phyloP scores from a whole-genome alignment of 2,329 filamentous ascomycete species.

The Penicillium sp. region DNA sequence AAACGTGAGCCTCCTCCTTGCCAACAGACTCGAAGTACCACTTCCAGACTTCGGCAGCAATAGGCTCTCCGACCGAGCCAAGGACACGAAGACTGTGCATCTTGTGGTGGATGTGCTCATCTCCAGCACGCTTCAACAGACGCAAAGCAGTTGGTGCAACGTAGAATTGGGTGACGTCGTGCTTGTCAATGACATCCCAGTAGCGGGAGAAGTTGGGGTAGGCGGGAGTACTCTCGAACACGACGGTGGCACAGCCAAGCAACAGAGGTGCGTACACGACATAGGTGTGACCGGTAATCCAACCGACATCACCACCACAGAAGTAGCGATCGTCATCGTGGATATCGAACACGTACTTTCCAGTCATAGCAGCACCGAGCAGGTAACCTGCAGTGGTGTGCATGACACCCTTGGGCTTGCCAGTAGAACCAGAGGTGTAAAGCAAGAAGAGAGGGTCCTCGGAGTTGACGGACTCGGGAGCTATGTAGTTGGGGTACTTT shows the following conservation, averaged over 20 bases:
- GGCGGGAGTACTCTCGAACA: slow-evolving; percentile 95
- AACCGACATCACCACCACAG: slow-evolving; percentile 96
- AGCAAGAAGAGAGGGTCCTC: slow-evolving; percentile 97
- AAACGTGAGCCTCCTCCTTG: slow-evolving; percentile 86
- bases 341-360: slow-evolving; percentile 98
- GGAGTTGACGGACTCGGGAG: slow-evolving; percentile 82
- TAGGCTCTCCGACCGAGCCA: slow-evolving; percentile 94
- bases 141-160: slow-evolving; percentile 92
- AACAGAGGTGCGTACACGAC: slow-evolving; percentile 94
- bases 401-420: slow-evolving; percentile 98
- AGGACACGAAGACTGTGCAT: slow-evolving; percentile 88
- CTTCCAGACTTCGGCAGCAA: slow-evolving; percentile 97
- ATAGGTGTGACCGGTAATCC: slow-evolving; percentile 98
- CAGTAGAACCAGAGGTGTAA: slow-evolving; percentile 96
- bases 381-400: slow-evolving; percentile 95
- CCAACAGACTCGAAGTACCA: slow-evolving; percentile 98
- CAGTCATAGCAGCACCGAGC: slow-evolving; percentile 86
- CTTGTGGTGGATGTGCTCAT: slow-evolving; percentile 82
- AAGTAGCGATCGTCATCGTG: slow-evolving; percentile 92
- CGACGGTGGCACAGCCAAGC: slow-evolving; percentile 87
- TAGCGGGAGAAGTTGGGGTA: slow-evolving; percentile 98
- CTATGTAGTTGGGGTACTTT: slow-evolving; percentile 90
- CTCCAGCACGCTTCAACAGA: slow-evolving; percentile 88
- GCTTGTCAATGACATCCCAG: slow-evolving; percentile 96
- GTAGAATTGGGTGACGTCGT: slow-evolving; percentile 96